Evolutionary conservation across 305 asterid genomes (phyloP).

Genomic region (Rubia balearica): DNA sequence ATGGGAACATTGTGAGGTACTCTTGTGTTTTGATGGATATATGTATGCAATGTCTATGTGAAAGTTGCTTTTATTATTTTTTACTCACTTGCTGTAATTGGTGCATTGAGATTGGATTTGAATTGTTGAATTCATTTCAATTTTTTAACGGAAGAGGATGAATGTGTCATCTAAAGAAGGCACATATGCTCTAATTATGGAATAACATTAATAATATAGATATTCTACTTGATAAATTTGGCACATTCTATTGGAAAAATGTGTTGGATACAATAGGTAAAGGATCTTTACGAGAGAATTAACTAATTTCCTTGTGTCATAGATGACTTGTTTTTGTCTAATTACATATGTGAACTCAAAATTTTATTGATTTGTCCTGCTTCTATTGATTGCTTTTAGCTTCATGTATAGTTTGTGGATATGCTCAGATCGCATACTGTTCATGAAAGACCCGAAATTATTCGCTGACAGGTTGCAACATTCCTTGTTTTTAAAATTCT

Average conservation of each 20-base stretch:
- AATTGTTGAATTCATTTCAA: not conserved
- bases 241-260: not conserved
- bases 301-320: not conserved
- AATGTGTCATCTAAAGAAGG: not conserved
- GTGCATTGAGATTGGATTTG: not conserved
- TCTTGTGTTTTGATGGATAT: not conserved
- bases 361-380: not conserved
- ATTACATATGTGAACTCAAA: not conserved
- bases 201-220: not conserved
- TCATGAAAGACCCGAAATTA: not conserved
- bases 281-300: not conserved
- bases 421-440: not conserved
- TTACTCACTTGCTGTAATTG: not conserved
- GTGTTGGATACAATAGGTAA: not conserved
- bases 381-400: too few species aligned
- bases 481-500: too few species aligned
- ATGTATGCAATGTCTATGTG: not conserved
- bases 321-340: too few species aligned
- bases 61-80: too few species aligned
- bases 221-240: not conserved
- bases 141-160: not conserved
- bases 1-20: constrained; percentile 89
- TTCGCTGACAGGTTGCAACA: constrained; percentile 57
- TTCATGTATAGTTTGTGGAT: not conserved
- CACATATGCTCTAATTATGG: not conserved